Base-by-base conservation (phyloP, 306 rosid genomes). In the Medicago ruthenica region DNA sequence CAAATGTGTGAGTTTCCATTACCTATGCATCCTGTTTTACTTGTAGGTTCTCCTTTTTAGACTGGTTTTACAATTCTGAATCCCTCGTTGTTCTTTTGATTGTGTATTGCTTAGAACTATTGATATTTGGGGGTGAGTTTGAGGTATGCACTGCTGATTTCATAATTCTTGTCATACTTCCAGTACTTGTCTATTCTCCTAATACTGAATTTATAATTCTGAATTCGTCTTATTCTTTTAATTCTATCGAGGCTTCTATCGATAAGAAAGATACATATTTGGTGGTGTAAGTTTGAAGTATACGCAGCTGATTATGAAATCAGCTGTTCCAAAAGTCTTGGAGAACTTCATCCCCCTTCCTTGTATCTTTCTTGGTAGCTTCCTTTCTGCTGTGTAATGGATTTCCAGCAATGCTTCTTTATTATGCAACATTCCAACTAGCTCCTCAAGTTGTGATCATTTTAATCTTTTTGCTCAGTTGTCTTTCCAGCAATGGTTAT, bases 31-130 rank as follows among this genome's bases (percentile, higher is more conserved):
- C 61, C 36, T 37, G 53, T 39, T 67, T 50, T 21, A 67, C 15
- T 18, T 27, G 14, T 17, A 22, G 47, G 31, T 51, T 39, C 27
- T 67, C 9, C 71, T 74, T 27, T 27, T 27, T 69, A 3, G 27
- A 13, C 45, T 36, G 48, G 41, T 71, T 76, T 70, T 47, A 16
- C 24, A 54, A 54, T 71, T 70, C 14, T 44, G 41, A 71, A 22
- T 44, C 64, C 64, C 45, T 4, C 40, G 7, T 14, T 73, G 44
- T 59, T 75, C 31, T 27, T 42, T 11, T 12, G 18, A 7, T n/a
- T 58, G 3, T 55, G 16, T 18, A 37, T 47, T 47, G 60, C 20
- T 54, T 17, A 45, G 20, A 39, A 57, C 24, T 16, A 18, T 58
- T 59, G 80, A 22, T 59, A 31, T 36, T 27, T 64, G 7, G 16